Conservation (phyloP, 2,329 filamentous ascomycete species). For the Elsinoe necatrix region DNA sequence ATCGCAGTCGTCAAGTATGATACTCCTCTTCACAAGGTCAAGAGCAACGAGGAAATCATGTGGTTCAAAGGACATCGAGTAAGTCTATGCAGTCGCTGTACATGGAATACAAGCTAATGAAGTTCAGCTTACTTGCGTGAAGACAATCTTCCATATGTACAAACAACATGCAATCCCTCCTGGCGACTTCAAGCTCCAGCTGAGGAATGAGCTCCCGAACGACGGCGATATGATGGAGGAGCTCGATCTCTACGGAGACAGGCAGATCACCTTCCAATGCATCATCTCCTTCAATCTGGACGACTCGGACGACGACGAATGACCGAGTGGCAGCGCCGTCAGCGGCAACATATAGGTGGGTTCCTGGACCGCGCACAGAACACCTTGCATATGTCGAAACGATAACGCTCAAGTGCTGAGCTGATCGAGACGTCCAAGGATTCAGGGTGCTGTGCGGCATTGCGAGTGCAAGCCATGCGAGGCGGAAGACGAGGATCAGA, state of each 20-base stretch:
- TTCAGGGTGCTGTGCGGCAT: no score
- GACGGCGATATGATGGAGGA: conserved; percentile 22
- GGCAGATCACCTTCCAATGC: conserved; percentile 25
- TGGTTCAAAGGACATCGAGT: conserved; percentile 29
- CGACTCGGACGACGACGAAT: conserved; percentile 5
- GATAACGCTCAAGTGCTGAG: no score
- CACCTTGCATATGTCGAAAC: no score
- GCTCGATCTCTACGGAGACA: conserved; percentile 27
- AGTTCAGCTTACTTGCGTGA: conserved; percentile 24
- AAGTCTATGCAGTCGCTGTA: neutral
- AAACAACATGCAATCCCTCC: conserved; percentile 17
- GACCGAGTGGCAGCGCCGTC: no score
- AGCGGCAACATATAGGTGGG: no score
- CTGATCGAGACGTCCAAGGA: no score
- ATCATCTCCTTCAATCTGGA: conserved; percentile 15
- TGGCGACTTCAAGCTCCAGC: conserved; percentile 22
- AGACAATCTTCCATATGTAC: conserved; percentile 27
- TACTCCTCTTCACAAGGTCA: conserved; percentile 15
- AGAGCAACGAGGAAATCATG: conserved; percentile 23
- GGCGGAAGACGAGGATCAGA: no score
- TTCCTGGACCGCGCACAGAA: no score
- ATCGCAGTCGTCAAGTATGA: conserved; percentile 25
- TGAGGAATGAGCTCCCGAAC: conserved; percentile 20
- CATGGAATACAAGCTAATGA: neutral
- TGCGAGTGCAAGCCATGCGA: no score